Conservation (phyloP, 768 basidiomycete genomes). For the Tylopilus sp. region DNA sequence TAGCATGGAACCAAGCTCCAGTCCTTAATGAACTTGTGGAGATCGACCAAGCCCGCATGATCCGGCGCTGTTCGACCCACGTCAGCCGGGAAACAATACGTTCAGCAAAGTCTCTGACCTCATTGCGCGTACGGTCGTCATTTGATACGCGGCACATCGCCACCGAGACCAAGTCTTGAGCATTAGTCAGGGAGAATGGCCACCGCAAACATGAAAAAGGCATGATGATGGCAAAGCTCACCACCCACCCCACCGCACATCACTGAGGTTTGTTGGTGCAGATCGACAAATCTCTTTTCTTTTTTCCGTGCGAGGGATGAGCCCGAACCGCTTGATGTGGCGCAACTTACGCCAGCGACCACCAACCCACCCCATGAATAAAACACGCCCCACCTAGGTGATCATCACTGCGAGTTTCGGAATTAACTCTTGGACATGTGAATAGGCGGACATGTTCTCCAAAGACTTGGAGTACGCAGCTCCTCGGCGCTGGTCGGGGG, state of each 20-base stretch:
- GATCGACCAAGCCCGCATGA: neutral
- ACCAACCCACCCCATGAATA: conserved; percentile 1
- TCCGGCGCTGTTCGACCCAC: conserved; percentile 36
- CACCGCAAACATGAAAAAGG: conserved; percentile 16
- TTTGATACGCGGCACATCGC: conserved; percentile 55
- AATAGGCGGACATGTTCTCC: conserved; percentile 77
- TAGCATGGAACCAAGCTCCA: conserved; percentile 78
- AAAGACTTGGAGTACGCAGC: conserved; percentile 37
- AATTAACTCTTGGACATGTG: conserved; percentile 67
- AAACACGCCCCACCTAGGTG: conserved; percentile 60
- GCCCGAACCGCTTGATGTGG: conserved; percentile 43
- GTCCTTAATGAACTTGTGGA: conserved; percentile 57
- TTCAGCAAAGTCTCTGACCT: neutral
- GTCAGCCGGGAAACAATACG: conserved; percentile 52
- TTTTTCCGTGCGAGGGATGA: conserved; percentile 67
- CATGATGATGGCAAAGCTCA: conserved; percentile 1
- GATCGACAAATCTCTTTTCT: conserved; percentile 58
- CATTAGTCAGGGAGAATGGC: conserved; percentile 12
- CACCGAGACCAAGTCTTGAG: conserved; percentile 38
- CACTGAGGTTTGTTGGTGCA: conserved; percentile 47
- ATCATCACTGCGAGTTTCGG: conserved; percentile 77
- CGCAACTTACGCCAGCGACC: neutral
- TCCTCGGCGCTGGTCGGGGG: conserved; percentile 44
- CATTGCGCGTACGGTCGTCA: conserved; percentile 56
- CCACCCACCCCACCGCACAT: conserved; percentile 34